Evolutionary conservation across 1,284 basidiomycete species (phyloP).

Genomic region (Irpex sp.): DNA sequence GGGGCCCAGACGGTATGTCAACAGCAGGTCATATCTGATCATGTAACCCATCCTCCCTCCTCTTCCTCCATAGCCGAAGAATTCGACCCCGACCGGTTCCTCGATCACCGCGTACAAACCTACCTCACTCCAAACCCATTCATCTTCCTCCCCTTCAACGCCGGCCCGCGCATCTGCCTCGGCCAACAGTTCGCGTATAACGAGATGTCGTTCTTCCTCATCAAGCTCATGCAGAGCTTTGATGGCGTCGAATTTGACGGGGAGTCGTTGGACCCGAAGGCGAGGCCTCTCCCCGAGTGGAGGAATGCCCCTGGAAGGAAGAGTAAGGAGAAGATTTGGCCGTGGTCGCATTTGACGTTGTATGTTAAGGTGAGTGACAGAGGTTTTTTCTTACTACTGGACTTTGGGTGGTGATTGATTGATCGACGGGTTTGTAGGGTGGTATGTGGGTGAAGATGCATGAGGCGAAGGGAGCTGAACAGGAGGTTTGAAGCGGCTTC

Average conservation of each 20-base stretch:
- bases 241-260: conserved; percentile 27
- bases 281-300: conserved; percentile 32
- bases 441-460: conserved; percentile 26
- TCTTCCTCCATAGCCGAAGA: conserved; percentile 32
- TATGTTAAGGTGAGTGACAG: conserved; percentile 34
- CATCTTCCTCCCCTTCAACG: conserved; percentile 62
- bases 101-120: conserved; percentile 47
- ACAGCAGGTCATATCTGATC: background rate
- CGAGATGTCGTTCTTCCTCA: conserved; percentile 39
- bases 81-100: conserved; percentile 60
- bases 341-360: conserved; percentile 36
- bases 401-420: too few relatives aligned
- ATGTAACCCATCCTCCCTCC: background rate
- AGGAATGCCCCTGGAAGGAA: conserved; percentile 28
- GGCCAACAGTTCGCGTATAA: conserved; percentile 53
- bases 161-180: conserved; percentile 54
- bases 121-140: conserved; percentile 54
- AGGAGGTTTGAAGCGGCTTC: background rate
- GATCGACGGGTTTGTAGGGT: too few relatives aligned
- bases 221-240: conserved; percentile 37
- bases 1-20: conserved; percentile 24
- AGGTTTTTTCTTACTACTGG: too few relatives aligned
- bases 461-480: conserved; percentile 12
- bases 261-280: conserved; percentile 27
- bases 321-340: conserved; percentile 32